Evolutionary conservation across 2,329 filamentous ascomycete genomes (phyloP).

Genomic region (Didymosphaeria variabile): DNA sequence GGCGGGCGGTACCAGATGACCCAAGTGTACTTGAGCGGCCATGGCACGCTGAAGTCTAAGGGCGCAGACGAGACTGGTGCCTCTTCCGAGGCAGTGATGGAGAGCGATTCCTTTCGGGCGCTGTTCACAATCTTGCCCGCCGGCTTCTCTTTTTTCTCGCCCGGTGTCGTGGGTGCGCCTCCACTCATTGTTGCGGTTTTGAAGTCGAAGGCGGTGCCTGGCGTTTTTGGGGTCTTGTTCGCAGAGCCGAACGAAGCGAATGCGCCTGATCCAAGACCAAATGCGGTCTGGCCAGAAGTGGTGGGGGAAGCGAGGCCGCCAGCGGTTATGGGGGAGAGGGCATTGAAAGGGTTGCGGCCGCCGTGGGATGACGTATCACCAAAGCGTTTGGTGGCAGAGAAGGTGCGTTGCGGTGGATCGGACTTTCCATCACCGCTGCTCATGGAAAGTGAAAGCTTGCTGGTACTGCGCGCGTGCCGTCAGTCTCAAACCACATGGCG

Average conservation of each 20-base stretch:
- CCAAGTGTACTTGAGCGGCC: slow-evolving; percentile 83
- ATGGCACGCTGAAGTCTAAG: slow-evolving; percentile 48
- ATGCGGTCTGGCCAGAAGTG: slow-evolving; percentile 81
- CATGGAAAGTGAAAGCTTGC: slow-evolving; percentile 91
- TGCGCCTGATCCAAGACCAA: slow-evolving; percentile 91
- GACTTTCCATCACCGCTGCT: slow-evolving; percentile 64
- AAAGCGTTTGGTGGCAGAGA: slow-evolving; percentile 76
- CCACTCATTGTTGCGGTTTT: slow-evolving; percentile 63
- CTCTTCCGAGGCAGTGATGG: slow-evolving; percentile 39
- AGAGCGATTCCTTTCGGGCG: slow-evolving; percentile 46
- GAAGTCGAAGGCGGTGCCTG: slow-evolving; percentile 81
- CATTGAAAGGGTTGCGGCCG: slow-evolving; percentile 80
- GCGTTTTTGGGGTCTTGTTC: slow-evolving; percentile 86
- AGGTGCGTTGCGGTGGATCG: slow-evolving; percentile 68
- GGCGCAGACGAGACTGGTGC: slow-evolving; percentile 52
- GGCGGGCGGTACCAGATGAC: slow-evolving; percentile 97
- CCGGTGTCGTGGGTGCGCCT: slow-evolving; percentile 62
- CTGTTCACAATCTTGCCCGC: slow-evolving; percentile 45
- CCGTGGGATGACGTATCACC: slow-evolving; percentile 77
- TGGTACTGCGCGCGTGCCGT: slow-evolving; percentile 66
- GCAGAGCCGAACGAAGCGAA: slow-evolving; percentile 92
- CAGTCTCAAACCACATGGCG: slow-evolving; percentile 31
- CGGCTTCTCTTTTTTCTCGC: slow-evolving; percentile 65
- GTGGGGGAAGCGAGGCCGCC: slow-evolving; percentile 76
- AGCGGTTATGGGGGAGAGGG: slow-evolving; percentile 74